A percentile compares a stretch with the other conserved stretches of the same genome.
Evolutionary conservation across 371 early-diverging fungal genomes (phyloP).

Genomic region (Mucor plumbeus): DNA sequence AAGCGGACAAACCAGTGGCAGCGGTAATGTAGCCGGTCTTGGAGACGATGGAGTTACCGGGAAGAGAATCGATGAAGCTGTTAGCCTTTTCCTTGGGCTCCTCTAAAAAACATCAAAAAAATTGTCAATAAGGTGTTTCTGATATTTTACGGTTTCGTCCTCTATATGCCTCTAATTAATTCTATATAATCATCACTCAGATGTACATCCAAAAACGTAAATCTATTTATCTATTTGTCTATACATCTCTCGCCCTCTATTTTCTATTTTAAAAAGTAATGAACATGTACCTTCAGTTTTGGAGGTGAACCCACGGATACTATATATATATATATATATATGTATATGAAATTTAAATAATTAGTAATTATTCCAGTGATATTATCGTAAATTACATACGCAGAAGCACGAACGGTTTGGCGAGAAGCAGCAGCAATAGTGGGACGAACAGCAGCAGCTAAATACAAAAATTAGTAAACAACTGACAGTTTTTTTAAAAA

Average conservation of each 20-base stretch:
- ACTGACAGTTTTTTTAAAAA: not conserved
- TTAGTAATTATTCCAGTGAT: not conserved
- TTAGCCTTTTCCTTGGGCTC: constrained; percentile 80
- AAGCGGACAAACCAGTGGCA: constrained; percentile 85
- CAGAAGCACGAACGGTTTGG: constrained; percentile 47
- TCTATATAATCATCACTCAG: not conserved
- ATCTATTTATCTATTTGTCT: not conserved
- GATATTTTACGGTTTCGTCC: not conserved
- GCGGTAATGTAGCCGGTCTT: constrained; percentile 91
- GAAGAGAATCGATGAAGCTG: constrained; percentile 90
- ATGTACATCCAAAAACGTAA: not conserved
- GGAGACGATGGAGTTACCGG: constrained; percentile 85
- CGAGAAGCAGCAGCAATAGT: constrained; percentile 43
- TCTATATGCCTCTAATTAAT: not conserved
- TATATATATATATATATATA: constrained; percentile 9
- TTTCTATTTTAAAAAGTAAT: not conserved
- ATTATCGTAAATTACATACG: constrained; percentile 35
- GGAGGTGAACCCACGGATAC: constrained; percentile 49
- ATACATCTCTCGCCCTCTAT: not conserved
- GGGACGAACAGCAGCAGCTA: constrained; percentile 52
- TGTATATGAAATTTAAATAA: not conserved
- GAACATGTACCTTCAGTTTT: constrained; percentile 34
- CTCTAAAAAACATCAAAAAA: constrained; percentile 22
- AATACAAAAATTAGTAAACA: not conserved
- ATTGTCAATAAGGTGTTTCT: not conserved